Base-by-base conservation (phyloP, 805 yeast species). In the Pichia exigua region DNA sequence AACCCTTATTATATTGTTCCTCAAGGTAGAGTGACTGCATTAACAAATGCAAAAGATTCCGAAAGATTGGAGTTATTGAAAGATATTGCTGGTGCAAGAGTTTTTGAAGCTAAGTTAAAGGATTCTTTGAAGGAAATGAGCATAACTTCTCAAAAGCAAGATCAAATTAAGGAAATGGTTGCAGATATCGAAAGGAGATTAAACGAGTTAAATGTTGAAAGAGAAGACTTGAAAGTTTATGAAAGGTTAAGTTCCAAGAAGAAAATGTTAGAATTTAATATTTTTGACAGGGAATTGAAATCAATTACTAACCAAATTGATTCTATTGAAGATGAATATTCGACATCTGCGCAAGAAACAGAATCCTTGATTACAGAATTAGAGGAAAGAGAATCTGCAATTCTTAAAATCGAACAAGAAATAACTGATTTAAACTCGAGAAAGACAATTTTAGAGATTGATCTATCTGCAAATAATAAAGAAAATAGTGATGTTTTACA, bases 1-100 rank as follows among this genome's bases (percentile, higher is more conserved):
- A 91, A 90, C 57, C 97, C 97, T 1, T 92, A 91, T 67, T 92
- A 92, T 65, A 92, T 94, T 59, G 98, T 94, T 6, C 98, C 99
- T 0, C 99, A 94, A 68, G 99, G 99, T 21, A 76, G 87, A 59
- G 88, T 94, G 59, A 85, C 96, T 1, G 76, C 87, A 0, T 73
- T 94, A 53, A 92, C 98, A 0, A 89, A 89, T 62, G 92, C 97
- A 0, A 87, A 87, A 59, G 97, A 90, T 63, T 63, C 78, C 3
- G 97, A 91, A 62, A 78, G 97, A 54, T 73, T 92, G 48, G 76
- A 78, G 38, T 70, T 91, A 41, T 71, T 94, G 58, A 90, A 92
- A 58, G 96, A 90, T 61, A 96, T 92, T 35, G 94, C 97, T 30
- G 99, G 99, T 20, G 96, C 98, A 0, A 84, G 82, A 53, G 86